A percentile compares a stretch with the other conserved stretches of the same genome.
phyloP scores from a whole-genome alignment of 495 filamentous ascomycete species.

The Hypoxylon intermedium region DNA sequence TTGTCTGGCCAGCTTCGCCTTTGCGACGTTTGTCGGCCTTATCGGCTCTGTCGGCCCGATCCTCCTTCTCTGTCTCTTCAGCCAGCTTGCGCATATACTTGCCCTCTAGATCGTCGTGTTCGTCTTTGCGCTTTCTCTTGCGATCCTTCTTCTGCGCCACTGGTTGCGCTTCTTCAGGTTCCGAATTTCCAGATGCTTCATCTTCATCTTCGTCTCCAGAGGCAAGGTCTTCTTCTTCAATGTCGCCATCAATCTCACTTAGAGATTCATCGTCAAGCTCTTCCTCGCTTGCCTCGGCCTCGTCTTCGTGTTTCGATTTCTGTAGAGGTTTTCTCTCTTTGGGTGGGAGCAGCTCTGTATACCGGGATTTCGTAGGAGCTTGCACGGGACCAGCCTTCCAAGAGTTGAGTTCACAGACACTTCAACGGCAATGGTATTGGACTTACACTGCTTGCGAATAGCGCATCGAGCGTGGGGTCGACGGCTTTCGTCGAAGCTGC shows the following conservation, averaged over 20 bases:
- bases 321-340: slow-evolving; percentile 36
- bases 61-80: slow-evolving; percentile 55
- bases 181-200: slow-evolving; percentile 42
- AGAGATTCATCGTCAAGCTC: slow-evolving; percentile 50
- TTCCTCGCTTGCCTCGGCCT: no score
- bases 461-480: slow-evolving; percentile 76
- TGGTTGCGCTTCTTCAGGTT: slow-evolving; percentile 39
- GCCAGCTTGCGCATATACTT: slow-evolving; percentile 78
- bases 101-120: slow-evolving; percentile 79
- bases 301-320: slow-evolving; percentile 15
- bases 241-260: slow-evolving; percentile 51
- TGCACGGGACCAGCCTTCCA: slow-evolving; percentile 72
- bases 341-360: slow-evolving; percentile 48
- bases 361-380: slow-evolving; percentile 60
- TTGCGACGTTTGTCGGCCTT: slow-evolving; percentile 56
- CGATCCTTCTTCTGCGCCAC: slow-evolving; percentile 53
- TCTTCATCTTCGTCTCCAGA: slow-evolving; percentile 48
- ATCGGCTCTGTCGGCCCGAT: slow-evolving; percentile 48
- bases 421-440: background rate
- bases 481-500: slow-evolving; percentile 59
- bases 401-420: slow-evolving; percentile 27
- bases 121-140: slow-evolving; percentile 78
- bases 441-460: slow-evolving; percentile 84
- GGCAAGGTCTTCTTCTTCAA: slow-evolving; percentile 52
- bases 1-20: slow-evolving; percentile 43